These are phyloP conservation scores for Conringia planisiliqua DNA, from an alignment of 345 rosid species.

Conservation along the genomic window DNA sequence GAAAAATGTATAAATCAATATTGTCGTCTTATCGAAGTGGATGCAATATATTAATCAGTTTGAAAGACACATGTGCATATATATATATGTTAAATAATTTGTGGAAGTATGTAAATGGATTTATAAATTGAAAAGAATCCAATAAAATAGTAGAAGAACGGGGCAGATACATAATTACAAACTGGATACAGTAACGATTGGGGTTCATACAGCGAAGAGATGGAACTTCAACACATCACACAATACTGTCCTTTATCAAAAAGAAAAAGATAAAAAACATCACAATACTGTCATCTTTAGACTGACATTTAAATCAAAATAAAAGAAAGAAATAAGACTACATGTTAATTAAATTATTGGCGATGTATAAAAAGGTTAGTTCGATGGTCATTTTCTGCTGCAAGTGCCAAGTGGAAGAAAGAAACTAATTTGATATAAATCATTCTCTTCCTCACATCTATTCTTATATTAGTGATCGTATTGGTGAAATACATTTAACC, in stretches of 20 bases:
- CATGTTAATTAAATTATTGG: too few relatives aligned
- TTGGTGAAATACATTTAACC: too few relatives aligned
- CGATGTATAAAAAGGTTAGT: too few relatives aligned
- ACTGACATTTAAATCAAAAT: too few relatives aligned
- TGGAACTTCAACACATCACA: background rate
- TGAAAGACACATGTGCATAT: background rate
- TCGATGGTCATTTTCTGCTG: background rate
- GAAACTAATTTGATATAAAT: background rate
- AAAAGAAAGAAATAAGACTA: too few relatives aligned
- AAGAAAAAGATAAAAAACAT: background rate
- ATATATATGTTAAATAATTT: background rate
- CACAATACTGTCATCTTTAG: background rate
- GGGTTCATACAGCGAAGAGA: background rate
- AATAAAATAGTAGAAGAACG: background rate
- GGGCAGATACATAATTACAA: background rate
- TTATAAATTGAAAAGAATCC: background rate
- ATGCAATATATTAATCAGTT: conserved; percentile 1
- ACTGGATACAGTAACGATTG: background rate
- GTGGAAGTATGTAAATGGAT: conserved; percentile 1
- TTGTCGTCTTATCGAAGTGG: background rate
- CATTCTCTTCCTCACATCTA: background rate
- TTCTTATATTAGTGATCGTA: background rate
- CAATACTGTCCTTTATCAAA: background rate
- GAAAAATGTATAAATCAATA: background rate
- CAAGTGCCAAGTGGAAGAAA: background rate